Conservation (phyloP, 331 rosid species). For the Malus hybrid region DNA sequence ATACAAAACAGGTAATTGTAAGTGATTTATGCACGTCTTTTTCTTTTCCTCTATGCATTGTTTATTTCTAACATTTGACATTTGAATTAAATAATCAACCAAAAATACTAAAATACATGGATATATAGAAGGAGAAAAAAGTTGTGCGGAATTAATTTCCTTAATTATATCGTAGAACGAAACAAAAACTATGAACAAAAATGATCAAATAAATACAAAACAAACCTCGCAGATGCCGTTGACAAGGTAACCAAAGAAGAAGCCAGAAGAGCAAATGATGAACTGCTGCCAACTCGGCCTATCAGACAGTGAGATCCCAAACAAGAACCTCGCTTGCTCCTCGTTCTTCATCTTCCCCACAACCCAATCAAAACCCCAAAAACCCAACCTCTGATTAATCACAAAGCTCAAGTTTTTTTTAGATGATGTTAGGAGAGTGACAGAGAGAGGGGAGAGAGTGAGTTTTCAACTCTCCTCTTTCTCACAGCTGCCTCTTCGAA, state of each 20-base stretch:
- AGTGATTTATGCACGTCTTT: not conserved
- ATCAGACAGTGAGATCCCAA: slow-evolving; percentile 49
- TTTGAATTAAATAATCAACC: no score
- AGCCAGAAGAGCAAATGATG: slow-evolving; percentile 50
- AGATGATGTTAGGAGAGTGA: no score
- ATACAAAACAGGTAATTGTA: not conserved
- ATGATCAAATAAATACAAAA: not conserved
- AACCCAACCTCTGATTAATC: not conserved
- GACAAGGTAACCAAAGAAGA: slow-evolving; percentile 63
- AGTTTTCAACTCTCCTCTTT: not conserved
- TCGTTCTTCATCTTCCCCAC: slow-evolving; percentile 35
- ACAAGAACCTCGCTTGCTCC: slow-evolving; percentile 37
- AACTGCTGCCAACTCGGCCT: slow-evolving; percentile 55
- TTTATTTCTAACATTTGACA: no score
- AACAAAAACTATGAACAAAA: not conserved
- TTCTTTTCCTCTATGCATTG: no score
- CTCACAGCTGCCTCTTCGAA: not conserved
- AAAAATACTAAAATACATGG: no score
- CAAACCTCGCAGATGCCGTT: slow-evolving; percentile 65
- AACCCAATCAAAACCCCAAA: not conserved
- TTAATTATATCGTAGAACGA: not conserved
- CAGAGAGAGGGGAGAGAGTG: not conserved
- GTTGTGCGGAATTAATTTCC: no score
- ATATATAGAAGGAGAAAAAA: no score
- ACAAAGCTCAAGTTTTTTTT: not conserved